phyloP scores from a whole-genome alignment of 768 basidiomycete species.

The Cubamyces lactineus region DNA sequence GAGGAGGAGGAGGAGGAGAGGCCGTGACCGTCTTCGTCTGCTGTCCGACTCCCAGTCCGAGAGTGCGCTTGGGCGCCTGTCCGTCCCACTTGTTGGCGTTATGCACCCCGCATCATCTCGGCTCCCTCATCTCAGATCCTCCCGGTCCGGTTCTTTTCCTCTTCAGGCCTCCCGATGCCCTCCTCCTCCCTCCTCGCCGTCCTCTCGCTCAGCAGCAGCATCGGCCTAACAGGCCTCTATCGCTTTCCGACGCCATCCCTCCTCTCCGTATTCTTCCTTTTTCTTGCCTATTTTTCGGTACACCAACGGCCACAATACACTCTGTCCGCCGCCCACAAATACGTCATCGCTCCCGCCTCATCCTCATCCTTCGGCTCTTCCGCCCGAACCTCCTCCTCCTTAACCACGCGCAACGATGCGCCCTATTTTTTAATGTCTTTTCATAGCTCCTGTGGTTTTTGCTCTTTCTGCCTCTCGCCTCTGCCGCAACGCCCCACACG shows the following conservation, averaged over 20 bases:
- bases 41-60: no score
- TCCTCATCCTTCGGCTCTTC: constrained; percentile 3
- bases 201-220: neutral
- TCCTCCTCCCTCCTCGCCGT: neutral
- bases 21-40: no score
- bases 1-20: no score
- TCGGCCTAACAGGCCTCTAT: neutral
- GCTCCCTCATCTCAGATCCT: constrained; percentile 28
- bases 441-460: neutral
- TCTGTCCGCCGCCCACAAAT: neutral
- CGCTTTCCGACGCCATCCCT: neutral
- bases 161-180: constrained; percentile 7
- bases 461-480: neutral
- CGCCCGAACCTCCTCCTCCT: constrained; percentile 4
- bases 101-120: constrained; percentile 28
- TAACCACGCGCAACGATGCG: neutral
- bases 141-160: constrained; percentile 27
- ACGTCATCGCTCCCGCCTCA: constrained; percentile 10
- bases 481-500: no score
- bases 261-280: neutral
- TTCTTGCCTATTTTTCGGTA: no score
- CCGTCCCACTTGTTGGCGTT: constrained; percentile 15
- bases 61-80: no score
- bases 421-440: neutral
- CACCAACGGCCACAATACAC: neutral